phyloP scores from a whole-genome alignment of 1,284 basidiomycete genomes.

The Phaffia rhodozyma region DNA sequence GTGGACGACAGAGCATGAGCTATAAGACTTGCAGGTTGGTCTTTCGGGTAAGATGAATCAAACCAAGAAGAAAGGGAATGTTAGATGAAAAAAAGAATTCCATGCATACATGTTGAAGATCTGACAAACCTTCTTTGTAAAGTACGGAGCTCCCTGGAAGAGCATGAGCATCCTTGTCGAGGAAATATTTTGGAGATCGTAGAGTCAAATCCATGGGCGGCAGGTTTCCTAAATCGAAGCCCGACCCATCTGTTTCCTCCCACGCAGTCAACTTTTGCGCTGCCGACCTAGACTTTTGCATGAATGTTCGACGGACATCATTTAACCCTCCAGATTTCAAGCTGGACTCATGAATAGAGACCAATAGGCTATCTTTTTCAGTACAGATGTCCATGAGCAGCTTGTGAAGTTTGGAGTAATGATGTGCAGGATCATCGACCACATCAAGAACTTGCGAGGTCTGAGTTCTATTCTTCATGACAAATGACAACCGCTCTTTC shows the following conservation, averaged over 20 bases:
- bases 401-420: too few relatives aligned
- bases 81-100: background rate
- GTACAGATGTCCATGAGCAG: too few relatives aligned
- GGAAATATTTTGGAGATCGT: conserved; percentile 42
- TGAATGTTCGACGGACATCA: conserved; percentile 49
- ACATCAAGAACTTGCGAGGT: too few relatives aligned
- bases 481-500: too few relatives aligned
- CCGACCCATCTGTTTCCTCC: conserved; percentile 47
- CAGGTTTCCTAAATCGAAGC: conserved; percentile 30
- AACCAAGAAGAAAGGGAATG: background rate
- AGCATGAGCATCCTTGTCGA: conserved; percentile 48
- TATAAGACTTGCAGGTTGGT: conserved; percentile 29
- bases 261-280: conserved; percentile 46
- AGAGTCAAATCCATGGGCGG: conserved; percentile 32
- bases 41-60: background rate
- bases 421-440: too few relatives aligned
- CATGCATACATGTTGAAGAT: conserved; percentile 34
- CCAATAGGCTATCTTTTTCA: too few relatives aligned
- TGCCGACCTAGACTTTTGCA: conserved; percentile 42
- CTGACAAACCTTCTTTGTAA: conserved; percentile 57
- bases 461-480: too few relatives aligned
- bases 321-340: conserved; percentile 25
- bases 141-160: conserved; percentile 55
- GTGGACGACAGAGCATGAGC: conserved; percentile 29
- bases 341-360: too few relatives aligned